A percentile compares a stretch with the other conserved stretches of the same genome.
Evolutionary conservation across 2,329 filamentous ascomycete genomes (phyloP).

Genomic region (Ophiostoma sp.): DNA sequence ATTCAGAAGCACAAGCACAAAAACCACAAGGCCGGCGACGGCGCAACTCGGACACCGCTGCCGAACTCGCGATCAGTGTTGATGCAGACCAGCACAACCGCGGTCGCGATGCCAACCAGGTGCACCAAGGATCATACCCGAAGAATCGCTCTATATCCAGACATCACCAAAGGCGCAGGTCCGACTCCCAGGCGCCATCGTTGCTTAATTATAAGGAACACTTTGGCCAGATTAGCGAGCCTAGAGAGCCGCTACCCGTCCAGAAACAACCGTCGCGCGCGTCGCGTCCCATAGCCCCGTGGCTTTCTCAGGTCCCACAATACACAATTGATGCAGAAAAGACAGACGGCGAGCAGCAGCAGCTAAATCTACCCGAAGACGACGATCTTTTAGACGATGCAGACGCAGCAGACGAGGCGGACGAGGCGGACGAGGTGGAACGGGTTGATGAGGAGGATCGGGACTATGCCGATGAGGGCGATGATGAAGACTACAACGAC

Average conservation of each 20-base stretch:
- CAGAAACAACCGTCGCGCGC: not conserved
- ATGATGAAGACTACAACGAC: not conserved
- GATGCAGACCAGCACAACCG: constrained; percentile 14
- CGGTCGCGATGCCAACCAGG: constrained; percentile 16
- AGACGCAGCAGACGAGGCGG: not conserved
- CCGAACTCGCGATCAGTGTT: constrained; percentile 15
- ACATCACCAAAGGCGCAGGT: constrained; percentile 21
- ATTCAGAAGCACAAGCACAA: constrained; percentile 23
- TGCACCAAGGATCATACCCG: constrained; percentile 8
- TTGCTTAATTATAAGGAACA: constrained; percentile 16
- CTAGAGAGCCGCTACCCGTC: constrained; percentile 1
- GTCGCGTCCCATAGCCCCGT: constrained; percentile 23
- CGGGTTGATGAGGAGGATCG: constrained; percentile 7
- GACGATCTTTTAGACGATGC: not conserved
- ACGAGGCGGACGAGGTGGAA: not conserved
- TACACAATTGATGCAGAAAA: not conserved
- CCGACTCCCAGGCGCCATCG: constrained; percentile 23
- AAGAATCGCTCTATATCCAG: constrained; percentile 1
- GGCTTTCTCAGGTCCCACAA: constrained; percentile 23
- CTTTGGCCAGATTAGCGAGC: constrained; percentile 10
- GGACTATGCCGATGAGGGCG: constrained; percentile 12
- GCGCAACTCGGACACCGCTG: constrained; percentile 30
- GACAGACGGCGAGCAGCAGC: not conserved
- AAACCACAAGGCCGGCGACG: constrained; percentile 25
- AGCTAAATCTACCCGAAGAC: not conserved